phyloP scores from a whole-genome alignment of 164 flowering plant species.

The Akebia trifoliata region DNA sequence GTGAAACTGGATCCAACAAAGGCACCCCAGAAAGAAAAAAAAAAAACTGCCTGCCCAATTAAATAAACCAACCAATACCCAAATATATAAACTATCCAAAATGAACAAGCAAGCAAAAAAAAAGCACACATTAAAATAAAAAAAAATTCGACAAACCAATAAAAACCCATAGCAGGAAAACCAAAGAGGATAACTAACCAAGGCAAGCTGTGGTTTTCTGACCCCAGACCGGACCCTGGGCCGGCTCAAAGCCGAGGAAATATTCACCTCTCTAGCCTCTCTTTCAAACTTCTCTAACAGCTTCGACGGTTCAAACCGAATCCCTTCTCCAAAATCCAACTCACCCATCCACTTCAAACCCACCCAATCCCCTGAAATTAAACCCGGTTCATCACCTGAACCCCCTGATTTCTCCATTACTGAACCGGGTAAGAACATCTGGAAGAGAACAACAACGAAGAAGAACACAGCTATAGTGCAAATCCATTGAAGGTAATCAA shows the following conservation, averaged over 20 bases:
- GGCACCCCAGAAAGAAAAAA: not conserved
- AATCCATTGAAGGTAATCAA: conserved; percentile 78
- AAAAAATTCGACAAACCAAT: not conserved
- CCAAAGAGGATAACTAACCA: conserved; percentile 46
- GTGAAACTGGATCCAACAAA: not conserved
- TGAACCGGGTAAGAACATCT: conserved; percentile 67
- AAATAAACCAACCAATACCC: not conserved
- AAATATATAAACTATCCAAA: too few species aligned
- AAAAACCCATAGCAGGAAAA: not conserved
- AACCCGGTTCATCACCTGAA: conserved; percentile 5
- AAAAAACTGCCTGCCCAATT: not conserved
- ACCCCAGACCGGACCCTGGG: conserved; percentile 44
- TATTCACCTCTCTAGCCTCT: conserved; percentile 33
- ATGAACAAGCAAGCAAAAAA: too few species aligned
- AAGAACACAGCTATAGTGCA: conserved; percentile 61
- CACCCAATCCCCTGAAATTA: conserved; percentile 27
- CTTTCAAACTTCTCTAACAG: conserved; percentile 47
- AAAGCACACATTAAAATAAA: not conserved
- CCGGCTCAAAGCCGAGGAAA: conserved; percentile 22
- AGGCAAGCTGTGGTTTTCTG: conserved; percentile 81
- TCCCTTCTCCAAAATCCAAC: conserved; percentile 71
- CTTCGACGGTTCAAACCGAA: conserved; percentile 53
- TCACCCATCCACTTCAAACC: conserved; percentile 42
- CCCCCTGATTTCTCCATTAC: conserved; percentile 44
- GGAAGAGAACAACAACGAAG: conserved; percentile 55